Percentiles rank a stretch among this genome's conserved stretches.
These are phyloP conservation scores for Marvania coccoides DNA, from an alignment of 139 green algal genomes.

Conservation along the genomic window DNA sequence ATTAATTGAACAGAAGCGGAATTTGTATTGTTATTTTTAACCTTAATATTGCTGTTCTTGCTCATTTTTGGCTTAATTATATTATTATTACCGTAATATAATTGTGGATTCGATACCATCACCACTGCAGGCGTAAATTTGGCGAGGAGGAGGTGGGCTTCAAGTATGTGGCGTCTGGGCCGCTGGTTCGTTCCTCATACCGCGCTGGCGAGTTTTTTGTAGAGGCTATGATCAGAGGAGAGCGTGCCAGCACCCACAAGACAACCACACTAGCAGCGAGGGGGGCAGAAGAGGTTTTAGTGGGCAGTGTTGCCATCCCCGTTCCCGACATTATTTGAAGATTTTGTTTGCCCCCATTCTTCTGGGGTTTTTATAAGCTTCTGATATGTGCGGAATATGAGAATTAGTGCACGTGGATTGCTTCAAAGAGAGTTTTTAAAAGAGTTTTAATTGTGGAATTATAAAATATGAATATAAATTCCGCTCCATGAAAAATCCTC, in stretches of 20 bases:
- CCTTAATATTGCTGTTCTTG: background rate
- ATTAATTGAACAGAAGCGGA: background rate
- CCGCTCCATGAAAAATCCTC: too few species aligned
- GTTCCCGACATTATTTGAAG: background rate
- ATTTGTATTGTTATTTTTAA: background rate
- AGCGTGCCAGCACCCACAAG: background rate
- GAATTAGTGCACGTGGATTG: too few species aligned
- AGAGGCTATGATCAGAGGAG: conserved; percentile 9
- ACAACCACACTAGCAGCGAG: background rate
- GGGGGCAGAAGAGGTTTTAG: background rate
- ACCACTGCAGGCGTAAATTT: conserved; percentile 41
- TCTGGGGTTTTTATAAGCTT: too few species aligned
- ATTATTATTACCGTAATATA: background rate
- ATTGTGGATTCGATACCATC: background rate
- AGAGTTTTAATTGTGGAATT: background rate
- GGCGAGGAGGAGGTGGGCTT: conserved; percentile 85
- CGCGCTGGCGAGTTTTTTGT: conserved; percentile 72
- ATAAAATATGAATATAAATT: background rate
- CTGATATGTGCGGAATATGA: too few species aligned
- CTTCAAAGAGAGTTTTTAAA: too few species aligned
- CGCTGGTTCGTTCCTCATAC: conserved; percentile 93
- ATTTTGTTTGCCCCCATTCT: too few species aligned
- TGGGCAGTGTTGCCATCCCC: background rate
- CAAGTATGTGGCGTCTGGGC: conserved; percentile 88
- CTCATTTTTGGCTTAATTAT: background rate